phyloP scores from a whole-genome alignment of 345 rosid species.

The Erucastrum elatum region DNA sequence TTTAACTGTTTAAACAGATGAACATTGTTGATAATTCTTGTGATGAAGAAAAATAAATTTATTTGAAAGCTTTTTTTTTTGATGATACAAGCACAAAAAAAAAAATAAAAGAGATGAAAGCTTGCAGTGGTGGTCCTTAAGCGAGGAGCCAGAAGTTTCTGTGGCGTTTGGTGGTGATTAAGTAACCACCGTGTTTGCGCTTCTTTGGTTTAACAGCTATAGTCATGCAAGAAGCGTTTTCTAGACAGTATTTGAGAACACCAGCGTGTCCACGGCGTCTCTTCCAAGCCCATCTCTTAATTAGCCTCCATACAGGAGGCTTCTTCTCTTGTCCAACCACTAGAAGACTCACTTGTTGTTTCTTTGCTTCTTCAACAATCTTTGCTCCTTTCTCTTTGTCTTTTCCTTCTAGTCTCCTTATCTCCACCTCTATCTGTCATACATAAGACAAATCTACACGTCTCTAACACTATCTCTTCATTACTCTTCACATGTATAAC shows the following conservation, averaged over 20 bases:
- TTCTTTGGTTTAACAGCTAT: slow-evolving; percentile 81
- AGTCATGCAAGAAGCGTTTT: slow-evolving; percentile 82
- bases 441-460: background rate
- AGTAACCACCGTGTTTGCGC: slow-evolving; percentile 75
- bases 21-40: slow-evolving; percentile 34
- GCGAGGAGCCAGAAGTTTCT: slow-evolving; percentile 94
- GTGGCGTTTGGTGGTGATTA: slow-evolving; percentile 90
- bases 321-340: slow-evolving; percentile 74
- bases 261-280: slow-evolving; percentile 40
- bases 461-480: background rate
- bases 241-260: slow-evolving; percentile 69
- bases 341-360: slow-evolving; percentile 56
- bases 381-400: slow-evolving; percentile 56
- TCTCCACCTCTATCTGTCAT: slow-evolving; percentile 64
- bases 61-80: background rate
- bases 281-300: slow-evolving; percentile 56
- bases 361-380: slow-evolving; percentile 80
- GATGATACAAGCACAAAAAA: slow-evolving; percentile 24
- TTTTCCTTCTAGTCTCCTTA: slow-evolving; percentile 56
- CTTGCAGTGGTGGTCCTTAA: slow-evolving; percentile 30
- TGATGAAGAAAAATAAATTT: background rate
- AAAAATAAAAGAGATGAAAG: background rate
- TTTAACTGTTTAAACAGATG: background rate
- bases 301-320: slow-evolving; percentile 56
- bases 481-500: background rate